Conservation (phyloP, 345 rosid genomes). For the Eucalyptus shirleyi region DNA sequence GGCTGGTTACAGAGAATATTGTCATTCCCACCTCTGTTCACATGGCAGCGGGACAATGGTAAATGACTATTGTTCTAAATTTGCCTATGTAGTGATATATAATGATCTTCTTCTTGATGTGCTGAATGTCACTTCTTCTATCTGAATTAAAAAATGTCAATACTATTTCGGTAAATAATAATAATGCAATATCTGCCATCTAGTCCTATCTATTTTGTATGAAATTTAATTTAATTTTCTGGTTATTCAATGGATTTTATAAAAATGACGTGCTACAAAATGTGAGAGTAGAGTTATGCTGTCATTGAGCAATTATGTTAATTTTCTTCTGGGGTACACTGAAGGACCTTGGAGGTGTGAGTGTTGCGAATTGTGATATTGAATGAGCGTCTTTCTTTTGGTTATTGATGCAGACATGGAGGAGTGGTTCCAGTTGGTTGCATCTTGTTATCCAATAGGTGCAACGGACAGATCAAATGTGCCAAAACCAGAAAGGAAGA, state of each 20-base stretch:
- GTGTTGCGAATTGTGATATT: neutral
- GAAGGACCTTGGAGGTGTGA: neutral
- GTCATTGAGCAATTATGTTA: neutral
- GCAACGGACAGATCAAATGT: conserved; percentile 21
- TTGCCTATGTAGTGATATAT: neutral
- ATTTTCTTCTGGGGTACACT: neutral
- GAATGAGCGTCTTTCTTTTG: neutral
- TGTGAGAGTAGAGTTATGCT: neutral
- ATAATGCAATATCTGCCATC: neutral
- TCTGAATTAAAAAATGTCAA: too few species aligned
- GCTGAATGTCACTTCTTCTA: neutral
- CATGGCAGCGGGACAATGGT: conserved; percentile 61
- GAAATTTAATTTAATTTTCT: neutral
- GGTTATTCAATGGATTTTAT: neutral
- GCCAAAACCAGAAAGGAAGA: conserved; percentile 39
- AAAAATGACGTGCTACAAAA: neutral
- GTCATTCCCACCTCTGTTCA: conserved; percentile 59
- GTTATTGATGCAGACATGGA: conserved; percentile 46
- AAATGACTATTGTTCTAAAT: neutral
- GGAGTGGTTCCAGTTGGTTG: conserved; percentile 76
- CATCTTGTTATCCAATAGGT: conserved; percentile 72
- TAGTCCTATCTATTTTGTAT: neutral
- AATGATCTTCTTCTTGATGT: neutral
- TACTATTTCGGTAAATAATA: neutral
- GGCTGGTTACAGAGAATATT: conserved; percentile 64